These are phyloP conservation scores for Colletotrichum lentis DNA, from an alignment of 2,329 filamentous ascomycete genomes.

Conservation along the genomic window DNA sequence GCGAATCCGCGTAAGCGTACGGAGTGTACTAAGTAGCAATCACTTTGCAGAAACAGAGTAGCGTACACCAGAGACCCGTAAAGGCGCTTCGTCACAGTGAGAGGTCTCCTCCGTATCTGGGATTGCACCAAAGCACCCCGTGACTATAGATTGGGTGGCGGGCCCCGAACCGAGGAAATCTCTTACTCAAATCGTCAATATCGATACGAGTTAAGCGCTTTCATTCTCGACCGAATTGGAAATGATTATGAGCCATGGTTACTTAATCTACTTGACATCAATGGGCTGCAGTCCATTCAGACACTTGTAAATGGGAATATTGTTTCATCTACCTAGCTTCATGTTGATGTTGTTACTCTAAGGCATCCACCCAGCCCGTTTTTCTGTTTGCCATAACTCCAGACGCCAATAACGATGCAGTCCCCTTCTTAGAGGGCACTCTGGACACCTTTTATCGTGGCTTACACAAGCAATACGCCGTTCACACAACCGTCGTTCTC, in stretches of 20 bases:
- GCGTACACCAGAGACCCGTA: too few species aligned
- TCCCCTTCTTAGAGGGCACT: not conserved
- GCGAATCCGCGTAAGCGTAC: too few species aligned
- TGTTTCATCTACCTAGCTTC: slow-evolving; percentile 19
- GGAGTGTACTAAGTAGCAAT: too few species aligned
- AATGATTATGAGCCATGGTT: not conserved
- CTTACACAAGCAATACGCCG: slow-evolving; percentile 41
- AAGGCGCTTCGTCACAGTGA: too few species aligned
- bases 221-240: not conserved
- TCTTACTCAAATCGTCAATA: too few species aligned
- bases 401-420: slow-evolving; percentile 19
- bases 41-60: too few species aligned
- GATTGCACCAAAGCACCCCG: too few species aligned
- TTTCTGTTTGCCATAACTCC: slow-evolving; percentile 27
- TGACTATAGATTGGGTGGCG: too few species aligned
- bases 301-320: slow-evolving; percentile 13
- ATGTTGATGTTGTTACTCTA: slow-evolving; percentile 1
- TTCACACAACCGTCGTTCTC: slow-evolving; percentile 59
- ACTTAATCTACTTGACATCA: not conserved
- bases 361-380: slow-evolving; percentile 22
- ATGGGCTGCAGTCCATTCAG: not conserved
- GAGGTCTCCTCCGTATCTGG: too few species aligned
- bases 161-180: too few species aligned
- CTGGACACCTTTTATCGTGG: not conserved
- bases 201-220: not conserved